Conservation (phyloP, 495 filamentous ascomycete species). For the Choiromyces venosus region DNA sequence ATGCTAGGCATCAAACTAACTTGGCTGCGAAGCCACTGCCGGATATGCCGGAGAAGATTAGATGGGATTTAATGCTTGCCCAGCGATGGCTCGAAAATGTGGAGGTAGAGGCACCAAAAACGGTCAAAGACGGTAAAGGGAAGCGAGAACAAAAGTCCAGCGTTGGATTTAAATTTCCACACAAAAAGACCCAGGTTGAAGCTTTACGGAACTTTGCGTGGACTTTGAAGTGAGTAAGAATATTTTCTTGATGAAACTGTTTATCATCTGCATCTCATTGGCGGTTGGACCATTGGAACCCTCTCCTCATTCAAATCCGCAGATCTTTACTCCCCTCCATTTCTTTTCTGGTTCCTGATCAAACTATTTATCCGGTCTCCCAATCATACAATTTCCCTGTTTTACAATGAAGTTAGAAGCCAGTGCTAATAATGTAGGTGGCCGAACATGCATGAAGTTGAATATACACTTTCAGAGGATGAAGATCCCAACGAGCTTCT, state of each 20-base stretch:
- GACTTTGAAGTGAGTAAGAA: conserved; percentile 52
- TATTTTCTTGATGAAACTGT: conserved; percentile 19
- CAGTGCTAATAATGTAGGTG: conserved; percentile 44
- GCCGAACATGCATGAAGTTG: conserved; percentile 61
- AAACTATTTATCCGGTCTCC: not conserved
- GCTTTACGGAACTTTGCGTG: conserved; percentile 61
- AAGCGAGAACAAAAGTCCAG: conserved; percentile 35
- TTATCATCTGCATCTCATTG: conserved; percentile 8
- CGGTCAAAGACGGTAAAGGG: conserved; percentile 41
- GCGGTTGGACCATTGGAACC: not conserved
- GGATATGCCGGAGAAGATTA: conserved; percentile 60
- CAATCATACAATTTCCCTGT: not conserved
- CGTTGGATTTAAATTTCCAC: conserved; percentile 53
- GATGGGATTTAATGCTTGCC: conserved; percentile 63
- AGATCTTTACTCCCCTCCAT: conserved; percentile 8
- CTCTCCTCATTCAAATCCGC: conserved; percentile 1
- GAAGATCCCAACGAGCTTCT: conserved; percentile 51
- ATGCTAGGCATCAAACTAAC: conserved; percentile 34
- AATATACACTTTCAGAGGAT: conserved; percentile 54
- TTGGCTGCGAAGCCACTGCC: conserved; percentile 45
- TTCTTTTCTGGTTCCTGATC: not conserved
- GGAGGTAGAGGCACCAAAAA: conserved; percentile 51
- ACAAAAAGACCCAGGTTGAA: conserved; percentile 59
- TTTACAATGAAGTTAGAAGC: not conserved
- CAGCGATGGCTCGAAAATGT: conserved; percentile 64